A percentile compares a stretch with the other conserved stretches of the same genome.
Evolutionary conservation across 2,329 filamentous ascomycete genomes (phyloP).

Genomic region (Microdochium paspali): DNA sequence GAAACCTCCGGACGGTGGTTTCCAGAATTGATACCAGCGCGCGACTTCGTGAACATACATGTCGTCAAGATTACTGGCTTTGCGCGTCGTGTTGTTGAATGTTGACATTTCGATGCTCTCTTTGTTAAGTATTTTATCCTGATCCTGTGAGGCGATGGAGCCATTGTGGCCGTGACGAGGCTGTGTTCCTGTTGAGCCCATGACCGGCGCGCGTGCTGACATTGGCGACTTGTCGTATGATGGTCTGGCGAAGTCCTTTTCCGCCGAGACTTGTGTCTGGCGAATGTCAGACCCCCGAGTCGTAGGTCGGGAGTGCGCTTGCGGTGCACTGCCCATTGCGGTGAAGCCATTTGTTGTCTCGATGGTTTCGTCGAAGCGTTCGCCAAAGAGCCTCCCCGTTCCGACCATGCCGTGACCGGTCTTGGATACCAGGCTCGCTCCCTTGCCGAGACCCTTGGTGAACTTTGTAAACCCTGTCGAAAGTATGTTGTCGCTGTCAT

Average conservation of each 20-base stretch:
- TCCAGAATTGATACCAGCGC: slow-evolving; percentile 57
- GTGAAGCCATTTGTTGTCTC: slow-evolving; percentile 47
- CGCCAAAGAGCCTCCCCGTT: slow-evolving; percentile 34
- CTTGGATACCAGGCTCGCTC: slow-evolving; percentile 28
- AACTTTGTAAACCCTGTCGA: slow-evolving; percentile 35
- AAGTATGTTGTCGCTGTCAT: too few species aligned
- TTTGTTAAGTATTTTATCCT: slow-evolving; percentile 19
- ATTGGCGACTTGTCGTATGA: slow-evolving; percentile 11
- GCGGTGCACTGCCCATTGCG: slow-evolving; percentile 16
- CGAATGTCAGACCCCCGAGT: slow-evolving; percentile 15
- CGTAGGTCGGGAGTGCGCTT: slow-evolving; percentile 9
- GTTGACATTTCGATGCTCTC: slow-evolving; percentile 19
- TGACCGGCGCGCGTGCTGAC: slow-evolving; percentile 11
- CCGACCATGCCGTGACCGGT: slow-evolving; percentile 34
- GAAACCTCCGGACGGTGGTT: slow-evolving; percentile 51
- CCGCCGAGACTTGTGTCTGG: slow-evolving; percentile 20
- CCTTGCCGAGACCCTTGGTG: slow-evolving; percentile 38
- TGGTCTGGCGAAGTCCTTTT: slow-evolving; percentile 20
- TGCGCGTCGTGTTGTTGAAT: slow-evolving; percentile 43
- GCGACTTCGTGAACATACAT: slow-evolving; percentile 35
- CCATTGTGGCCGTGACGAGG: slow-evolving; percentile 23
- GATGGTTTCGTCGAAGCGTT: slow-evolving; percentile 40
- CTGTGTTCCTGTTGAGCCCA: slow-evolving; percentile 15
- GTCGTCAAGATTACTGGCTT: slow-evolving; percentile 35
- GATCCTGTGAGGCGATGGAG: slow-evolving; percentile 28